Evolutionary conservation across 2,329 filamentous ascomycete species (phyloP), one percentile per base, ranked within the genome.

Genomic region (Aspergillus chevalieri): DNA sequence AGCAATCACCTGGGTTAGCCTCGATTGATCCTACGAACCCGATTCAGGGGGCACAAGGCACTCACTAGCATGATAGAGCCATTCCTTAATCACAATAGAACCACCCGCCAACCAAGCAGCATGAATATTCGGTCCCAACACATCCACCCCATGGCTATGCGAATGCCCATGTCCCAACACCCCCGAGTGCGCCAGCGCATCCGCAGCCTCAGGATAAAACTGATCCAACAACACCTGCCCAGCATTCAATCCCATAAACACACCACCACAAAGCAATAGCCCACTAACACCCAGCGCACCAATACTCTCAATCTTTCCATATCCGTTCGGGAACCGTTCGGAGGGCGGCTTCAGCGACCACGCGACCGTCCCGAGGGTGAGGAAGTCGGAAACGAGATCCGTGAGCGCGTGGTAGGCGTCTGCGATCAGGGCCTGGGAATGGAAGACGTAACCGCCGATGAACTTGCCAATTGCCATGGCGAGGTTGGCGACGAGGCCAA

Each of bases 231-330:
- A 74, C 38, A 83, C 80, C 58, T 85, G 74, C 49, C 83, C 77
- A 61, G 85, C 87, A 69, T 87, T 86, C 71, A 86, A 82, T 55
- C 90, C 90, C 86, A 98, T 97, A 68, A 94, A 90, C 54, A 95
- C 74, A 46, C 93, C 93, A 54, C 93, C 93, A 44, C 85, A 83
- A 2, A 98, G 80, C 60, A 98, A 77, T 73, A 98, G 87, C 55
- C 90, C 85, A 59, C 91, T 96, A 30, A 98, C 93, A 14, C 92
- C 93, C 51, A 98, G 74, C 19, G 90, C 93, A 17, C 93, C 93
- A 65, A 98, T 74, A 62, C 90, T 95, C 76, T 98, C 93, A n/a
- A 98, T 82, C 75, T 98, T 98, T 65, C 93, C 93, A 66, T 95
- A 98, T 1, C 93, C 93, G 61, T 84, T 83, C 2, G 93, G 93